Evolutionary conservation across 805 yeast species (phyloP).

Genomic region (Candida orba): DNA sequence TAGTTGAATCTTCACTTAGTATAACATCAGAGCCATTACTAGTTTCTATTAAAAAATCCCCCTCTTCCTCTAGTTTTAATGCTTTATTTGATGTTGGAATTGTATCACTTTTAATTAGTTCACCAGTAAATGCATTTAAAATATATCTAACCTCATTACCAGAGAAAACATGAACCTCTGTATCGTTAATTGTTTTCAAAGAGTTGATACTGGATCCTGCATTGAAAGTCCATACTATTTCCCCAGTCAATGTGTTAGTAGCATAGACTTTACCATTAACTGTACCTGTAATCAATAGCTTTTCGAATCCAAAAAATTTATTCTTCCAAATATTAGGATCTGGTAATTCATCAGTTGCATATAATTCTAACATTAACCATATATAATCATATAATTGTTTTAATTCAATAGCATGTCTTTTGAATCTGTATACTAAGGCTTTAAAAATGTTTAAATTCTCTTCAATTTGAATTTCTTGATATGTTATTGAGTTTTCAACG

Average conservation of each 20-base stretch:
- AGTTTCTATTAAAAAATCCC: slow-evolving; percentile 14
- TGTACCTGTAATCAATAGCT: slow-evolving; percentile 36
- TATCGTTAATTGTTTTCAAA: slow-evolving; percentile 17
- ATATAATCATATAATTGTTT: slow-evolving; percentile 8
- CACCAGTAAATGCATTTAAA: slow-evolving; percentile 26
- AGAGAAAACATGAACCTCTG: slow-evolving; percentile 14
- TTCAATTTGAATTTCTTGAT: slow-evolving; percentile 27
- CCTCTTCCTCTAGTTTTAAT: slow-evolving; percentile 12
- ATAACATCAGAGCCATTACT: slow-evolving; percentile 15
- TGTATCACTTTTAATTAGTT: slow-evolving; percentile 10
- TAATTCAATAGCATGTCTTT: slow-evolving; percentile 21
- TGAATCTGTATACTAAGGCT: slow-evolving; percentile 29
- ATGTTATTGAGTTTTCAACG: slow-evolving; percentile 16
- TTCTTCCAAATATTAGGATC: slow-evolving; percentile 6
- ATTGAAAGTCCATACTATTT: slow-evolving; percentile 32
- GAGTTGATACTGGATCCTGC: slow-evolving; percentile 19
- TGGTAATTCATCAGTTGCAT: slow-evolving; percentile 8
- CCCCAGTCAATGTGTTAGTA: slow-evolving; percentile 34
- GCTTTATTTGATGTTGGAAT: slow-evolving; percentile 10
- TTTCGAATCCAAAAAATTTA: slow-evolving; percentile 39
- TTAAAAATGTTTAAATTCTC: slow-evolving; percentile 20
- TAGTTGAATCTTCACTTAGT: slow-evolving; percentile 13
- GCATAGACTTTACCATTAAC: slow-evolving; percentile 36
- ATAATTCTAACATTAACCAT: slow-evolving; percentile 9
- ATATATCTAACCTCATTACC: slow-evolving; percentile 14